Evolutionary conservation across 2,329 filamentous ascomycete species (phyloP).

Genomic region (Talaromyces sp.): DNA sequence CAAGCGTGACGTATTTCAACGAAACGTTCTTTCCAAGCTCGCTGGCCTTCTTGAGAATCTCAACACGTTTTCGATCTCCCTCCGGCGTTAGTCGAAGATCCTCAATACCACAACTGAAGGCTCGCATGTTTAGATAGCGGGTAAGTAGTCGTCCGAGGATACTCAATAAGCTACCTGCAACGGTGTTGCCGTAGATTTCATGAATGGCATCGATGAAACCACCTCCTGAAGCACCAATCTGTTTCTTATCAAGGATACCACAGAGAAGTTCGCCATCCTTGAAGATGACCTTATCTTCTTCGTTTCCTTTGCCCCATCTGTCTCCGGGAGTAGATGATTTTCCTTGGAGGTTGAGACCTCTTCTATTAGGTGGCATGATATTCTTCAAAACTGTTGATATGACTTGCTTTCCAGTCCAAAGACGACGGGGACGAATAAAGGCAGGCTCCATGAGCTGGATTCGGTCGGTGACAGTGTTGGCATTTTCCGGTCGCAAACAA

Average conservation of each 20-base stretch:
- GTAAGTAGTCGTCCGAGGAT: constrained; percentile 87
- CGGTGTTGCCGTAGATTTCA: constrained; percentile 84
- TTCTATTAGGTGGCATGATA: constrained; percentile 73
- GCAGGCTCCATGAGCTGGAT: constrained; percentile 79
- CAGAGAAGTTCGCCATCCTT: constrained; percentile 82
- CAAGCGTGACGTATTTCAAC: constrained; percentile 81
- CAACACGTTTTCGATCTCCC: constrained; percentile 69
- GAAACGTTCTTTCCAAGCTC: constrained; percentile 75
- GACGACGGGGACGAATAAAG: constrained; percentile 72
- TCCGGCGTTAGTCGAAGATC: constrained; percentile 81
- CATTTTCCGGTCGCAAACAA: constrained; percentile 83
- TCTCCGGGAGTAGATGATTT: constrained; percentile 75
- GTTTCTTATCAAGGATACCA: constrained; percentile 92
- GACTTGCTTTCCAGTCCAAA: constrained; percentile 97
- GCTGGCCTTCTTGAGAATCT: constrained; percentile 66
- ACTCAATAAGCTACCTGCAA: constrained; percentile 84
- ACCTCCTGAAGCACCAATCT: constrained; percentile 82
- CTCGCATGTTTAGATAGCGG: constrained; percentile 85
- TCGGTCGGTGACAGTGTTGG: constrained; percentile 78
- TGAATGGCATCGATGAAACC: constrained; percentile 91
- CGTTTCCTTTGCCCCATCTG: constrained; percentile 68
- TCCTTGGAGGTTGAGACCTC: constrained; percentile 74
- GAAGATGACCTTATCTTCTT: constrained; percentile 80
- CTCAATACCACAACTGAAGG: constrained; percentile 96
- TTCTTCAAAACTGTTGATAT: constrained; percentile 92